Percentiles rank a stretch among this genome's conserved stretches.
Evolutionary conservation across 2,329 filamentous ascomycete species (phyloP).

Genomic region (Colletotrichum chlorophyti): DNA sequence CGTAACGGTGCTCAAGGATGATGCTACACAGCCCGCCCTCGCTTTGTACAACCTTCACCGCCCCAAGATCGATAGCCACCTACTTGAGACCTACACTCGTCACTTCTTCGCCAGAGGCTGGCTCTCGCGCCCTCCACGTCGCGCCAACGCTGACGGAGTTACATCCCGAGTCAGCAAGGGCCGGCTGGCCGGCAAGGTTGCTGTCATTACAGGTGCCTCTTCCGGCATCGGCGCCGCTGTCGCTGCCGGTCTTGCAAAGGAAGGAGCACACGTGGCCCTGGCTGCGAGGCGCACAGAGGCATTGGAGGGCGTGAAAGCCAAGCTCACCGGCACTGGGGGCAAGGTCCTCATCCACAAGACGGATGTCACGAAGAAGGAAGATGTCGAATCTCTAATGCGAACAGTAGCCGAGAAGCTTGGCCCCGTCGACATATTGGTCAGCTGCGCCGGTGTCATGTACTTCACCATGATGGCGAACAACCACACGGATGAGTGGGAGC

Average conservation of each 20-base stretch:
- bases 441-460: constrained; percentile 87
- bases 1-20: constrained; percentile 77
- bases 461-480: constrained; percentile 86
- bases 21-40: constrained; percentile 68
- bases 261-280: constrained; percentile 76
- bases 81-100: constrained; percentile 80
- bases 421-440: constrained; percentile 79
- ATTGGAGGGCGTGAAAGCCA: constrained; percentile 70
- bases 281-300: constrained; percentile 74
- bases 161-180: constrained; percentile 48
- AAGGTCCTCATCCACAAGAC: constrained; percentile 75
- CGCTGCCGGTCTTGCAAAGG: constrained; percentile 69
- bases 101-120: constrained; percentile 84
- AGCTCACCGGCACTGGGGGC: constrained; percentile 59
- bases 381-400: constrained; percentile 72
- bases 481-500: constrained; percentile 78
- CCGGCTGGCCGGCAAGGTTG: constrained; percentile 72
- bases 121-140: constrained; percentile 68
- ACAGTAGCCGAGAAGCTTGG: constrained; percentile 69
- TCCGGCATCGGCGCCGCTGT: constrained; percentile 82
- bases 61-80: constrained; percentile 70
- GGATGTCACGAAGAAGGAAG: constrained; percentile 71
- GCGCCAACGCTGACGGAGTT: constrained; percentile 39
- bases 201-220: constrained; percentile 79
- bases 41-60: constrained; percentile 60